Base-by-base conservation (phyloP, 768 basidiomycete genomes). In the Trametes meyenii region DNA sequence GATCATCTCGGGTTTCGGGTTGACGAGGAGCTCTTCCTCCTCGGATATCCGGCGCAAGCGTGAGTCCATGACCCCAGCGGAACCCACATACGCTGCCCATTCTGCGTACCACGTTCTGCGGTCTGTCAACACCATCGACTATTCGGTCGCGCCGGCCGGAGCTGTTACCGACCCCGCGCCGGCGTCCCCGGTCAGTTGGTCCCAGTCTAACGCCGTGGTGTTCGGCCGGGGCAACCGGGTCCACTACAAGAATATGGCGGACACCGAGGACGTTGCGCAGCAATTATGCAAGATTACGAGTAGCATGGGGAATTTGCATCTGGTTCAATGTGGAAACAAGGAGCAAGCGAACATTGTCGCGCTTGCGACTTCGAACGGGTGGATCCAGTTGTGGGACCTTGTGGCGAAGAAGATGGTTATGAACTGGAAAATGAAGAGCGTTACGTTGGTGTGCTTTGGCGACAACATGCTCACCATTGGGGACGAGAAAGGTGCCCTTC, bases 351-450 rank as follows among this genome's bases (percentile, higher is more conserved):
- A 80, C 39, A 60, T 81, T 48, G 76, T 92, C 35, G 88, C 88
- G 1, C 71, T 90, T 17, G 85, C 83, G 1, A 85, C 86, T 10
- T 80, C 80, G 58, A 80, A 78, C 23, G 90, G 90, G 1, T 73
- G 80, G 13, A 78, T 93, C 16, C 88, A 90, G 73, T 76, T 92
- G 13, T 93, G 89, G 87, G 90, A 93, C 67, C 73, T 84, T 44
- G 78, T 80, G 55, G 72, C 83, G 13, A 82, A 83, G 64, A 84
- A 83, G 69, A 77, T 80, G 68, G 78, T 83, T 10, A 69, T 80
- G 21, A 81, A 74, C 36, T 85, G 81, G 80, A 73, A 81, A 29
- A 85, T 86, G 78, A 80, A 79, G 54, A 85, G 85, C 43, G 82
- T 89, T 19, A 82, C 84, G 0, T 79, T 83, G 17, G 75, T 94